These are phyloP conservation scores for Pilaira anomala DNA, from an alignment of 192 early-diverging fungal species.

Conservation along the genomic window DNA sequence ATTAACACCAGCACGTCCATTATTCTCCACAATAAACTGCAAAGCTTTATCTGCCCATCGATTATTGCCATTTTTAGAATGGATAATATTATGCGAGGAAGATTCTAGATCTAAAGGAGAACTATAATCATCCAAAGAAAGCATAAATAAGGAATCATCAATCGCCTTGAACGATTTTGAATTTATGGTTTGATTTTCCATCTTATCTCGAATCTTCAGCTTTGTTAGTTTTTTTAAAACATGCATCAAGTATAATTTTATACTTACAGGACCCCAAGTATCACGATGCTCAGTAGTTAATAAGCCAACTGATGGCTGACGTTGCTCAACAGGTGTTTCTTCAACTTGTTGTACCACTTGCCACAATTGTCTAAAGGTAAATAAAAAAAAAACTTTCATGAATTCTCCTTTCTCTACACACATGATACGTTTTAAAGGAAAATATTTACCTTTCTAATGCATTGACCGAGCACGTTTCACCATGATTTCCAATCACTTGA, in stretches of 20 bases:
- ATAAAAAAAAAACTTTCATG: no score
- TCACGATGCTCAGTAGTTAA: conserved; percentile 88
- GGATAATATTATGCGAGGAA: conserved; percentile 74
- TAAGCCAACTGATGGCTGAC: conserved; percentile 70
- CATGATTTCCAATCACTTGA: conserved; percentile 69
- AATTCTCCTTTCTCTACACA: background rate
- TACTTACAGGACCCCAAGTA: conserved; percentile 68
- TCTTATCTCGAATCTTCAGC: conserved; percentile 40
- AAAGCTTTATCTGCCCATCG: conserved; percentile 98
- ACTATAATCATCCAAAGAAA: conserved; percentile 81
- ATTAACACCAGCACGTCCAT: conserved; percentile 87
- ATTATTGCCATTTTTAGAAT: conserved; percentile 74
- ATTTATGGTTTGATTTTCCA: conserved; percentile 50
- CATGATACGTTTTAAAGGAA: background rate
- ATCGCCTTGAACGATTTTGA: conserved; percentile 57
- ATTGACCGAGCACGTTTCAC: conserved; percentile 56
- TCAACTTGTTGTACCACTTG: conserved; percentile 46
- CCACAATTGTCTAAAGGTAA: conserved; percentile 35
- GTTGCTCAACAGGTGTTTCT: conserved; percentile 29
- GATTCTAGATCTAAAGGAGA: conserved; percentile 57
- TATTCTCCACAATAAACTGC: conserved; percentile 79
- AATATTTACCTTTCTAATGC: conserved; percentile 41
- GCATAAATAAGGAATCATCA: conserved; percentile 77
- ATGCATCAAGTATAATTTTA: background rate
- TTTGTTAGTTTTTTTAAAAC: background rate